Percentiles rank a stretch among this genome's conserved stretches.
Conservation (phyloP, 164 flowering plant species). For the Echeveria elegans region DNA sequence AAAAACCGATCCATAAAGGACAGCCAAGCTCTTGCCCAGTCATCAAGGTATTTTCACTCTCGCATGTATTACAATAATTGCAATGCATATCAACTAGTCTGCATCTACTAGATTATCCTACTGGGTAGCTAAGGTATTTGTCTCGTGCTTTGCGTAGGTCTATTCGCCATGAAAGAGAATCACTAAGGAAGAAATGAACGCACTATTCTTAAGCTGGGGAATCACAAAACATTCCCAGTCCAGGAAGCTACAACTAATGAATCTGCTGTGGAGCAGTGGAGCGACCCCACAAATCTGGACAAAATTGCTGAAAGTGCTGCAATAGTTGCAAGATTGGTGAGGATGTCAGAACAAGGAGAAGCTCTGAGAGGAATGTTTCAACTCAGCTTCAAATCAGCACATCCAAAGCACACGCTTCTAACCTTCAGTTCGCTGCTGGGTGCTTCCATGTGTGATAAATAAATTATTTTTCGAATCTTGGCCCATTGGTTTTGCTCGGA, state of each 20-base stretch:
- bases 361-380: conserved; percentile 3
- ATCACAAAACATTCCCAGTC: conserved; percentile 32
- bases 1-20: conserved; percentile 18
- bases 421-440: neutral
- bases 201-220: neutral
- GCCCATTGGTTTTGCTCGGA: neutral
- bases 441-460: neutral
- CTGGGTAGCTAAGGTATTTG: neutral
- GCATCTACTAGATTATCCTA: neutral
- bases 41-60: conserved; percentile 45
- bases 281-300: conserved; percentile 28
- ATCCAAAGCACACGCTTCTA: conserved; percentile 1
- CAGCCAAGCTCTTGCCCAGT: conserved; percentile 27
- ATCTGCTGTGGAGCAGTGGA: conserved; percentile 40
- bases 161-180: conserved; percentile 1
- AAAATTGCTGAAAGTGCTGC: conserved; percentile 45
- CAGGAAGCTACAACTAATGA: conserved; percentile 38
- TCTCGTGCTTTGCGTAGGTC: neutral
- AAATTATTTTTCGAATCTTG: neutral
- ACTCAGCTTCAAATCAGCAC: conserved; percentile 5
- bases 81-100: neutral
- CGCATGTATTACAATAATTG: neutral
- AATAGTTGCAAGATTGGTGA: conserved; percentile 40
- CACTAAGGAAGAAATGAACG: conserved; percentile 3
- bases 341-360: conserved; percentile 10